A percentile compares a stretch with the other conserved stretches of the same genome.
These are phyloP conservation scores for Aspergillus sp. DNA, from an alignment of 2,329 filamentous ascomycete genomes.

Conservation along the genomic window DNA sequence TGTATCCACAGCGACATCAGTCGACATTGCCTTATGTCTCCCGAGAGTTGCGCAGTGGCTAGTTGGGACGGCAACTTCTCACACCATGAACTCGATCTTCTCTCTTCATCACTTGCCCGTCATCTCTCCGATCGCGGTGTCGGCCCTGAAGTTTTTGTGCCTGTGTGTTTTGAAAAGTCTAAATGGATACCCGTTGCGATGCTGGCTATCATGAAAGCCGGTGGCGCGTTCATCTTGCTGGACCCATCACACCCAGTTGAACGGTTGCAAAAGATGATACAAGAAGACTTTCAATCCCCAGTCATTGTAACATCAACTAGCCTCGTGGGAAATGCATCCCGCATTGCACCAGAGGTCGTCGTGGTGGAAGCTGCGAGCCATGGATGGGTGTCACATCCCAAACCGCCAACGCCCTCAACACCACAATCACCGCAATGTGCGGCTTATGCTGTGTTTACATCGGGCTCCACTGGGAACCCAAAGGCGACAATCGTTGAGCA, in stretches of 20 bases:
- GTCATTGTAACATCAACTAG: constrained; percentile 1
- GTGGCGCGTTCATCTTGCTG: constrained; percentile 1
- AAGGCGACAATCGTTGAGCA: constrained; percentile 57
- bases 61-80: neutral
- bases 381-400: neutral
- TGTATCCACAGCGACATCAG: constrained; percentile 9
- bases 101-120: constrained; percentile 7
- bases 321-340: constrained; percentile 15
- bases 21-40: constrained; percentile 1
- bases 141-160: constrained; percentile 8
- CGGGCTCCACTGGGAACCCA: constrained; percentile 22
- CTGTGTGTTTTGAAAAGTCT: neutral
- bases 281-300: neutral
- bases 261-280: neutral
- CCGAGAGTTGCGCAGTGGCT: constrained; percentile 4
- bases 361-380: constrained; percentile 4
- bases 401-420: neutral
- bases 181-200: neutral
- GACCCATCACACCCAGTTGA: neutral
- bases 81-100: constrained; percentile 3
- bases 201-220: constrained; percentile 1
- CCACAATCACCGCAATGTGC: constrained; percentile 32
- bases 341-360: constrained; percentile 4
- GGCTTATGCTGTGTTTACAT: constrained; percentile 55
- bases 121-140: constrained; percentile 8